These are phyloP conservation scores for Fonsecaea pugnacius DNA, from an alignment of 2,329 filamentous ascomycete species.

Conservation along the genomic window DNA sequence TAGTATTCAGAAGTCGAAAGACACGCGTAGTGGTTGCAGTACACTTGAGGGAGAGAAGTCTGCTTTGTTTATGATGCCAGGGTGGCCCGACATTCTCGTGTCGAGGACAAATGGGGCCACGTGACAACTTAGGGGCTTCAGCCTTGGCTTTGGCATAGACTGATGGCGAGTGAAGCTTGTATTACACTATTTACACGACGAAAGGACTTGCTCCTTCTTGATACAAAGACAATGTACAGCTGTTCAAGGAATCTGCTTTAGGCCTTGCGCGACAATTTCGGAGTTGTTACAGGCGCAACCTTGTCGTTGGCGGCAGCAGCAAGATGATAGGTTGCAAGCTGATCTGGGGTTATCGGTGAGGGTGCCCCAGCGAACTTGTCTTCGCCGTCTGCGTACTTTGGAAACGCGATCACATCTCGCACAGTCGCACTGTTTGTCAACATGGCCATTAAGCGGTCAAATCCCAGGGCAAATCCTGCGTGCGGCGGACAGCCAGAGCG, in stretches of 20 bases:
- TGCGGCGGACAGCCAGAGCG: constrained; percentile 89
- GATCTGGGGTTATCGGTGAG: constrained; percentile 65
- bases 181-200: background rate
- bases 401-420: constrained; percentile 93
- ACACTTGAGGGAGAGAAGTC: background rate
- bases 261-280: constrained; percentile 10
- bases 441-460: constrained; percentile 82
- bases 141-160: constrained; percentile 6
- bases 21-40: background rate
- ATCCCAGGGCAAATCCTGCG: constrained; percentile 88
- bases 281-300: background rate
- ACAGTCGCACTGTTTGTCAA: constrained; percentile 78
- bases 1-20: background rate
- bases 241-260: background rate
- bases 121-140: constrained; percentile 21
- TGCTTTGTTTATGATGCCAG: constrained; percentile 19
- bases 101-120: background rate
- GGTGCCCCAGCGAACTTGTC: constrained; percentile 83
- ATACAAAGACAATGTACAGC: background rate
- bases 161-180: background rate
- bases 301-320: constrained; percentile 18
- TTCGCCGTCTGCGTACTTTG: constrained; percentile 88
- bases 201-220: background rate
- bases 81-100: constrained; percentile 10
- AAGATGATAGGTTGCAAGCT: constrained; percentile 65